Evolutionary conservation across 2,329 filamentous ascomycete genomes (phyloP), one percentile per base, ranked within the genome.

Genomic region (Cordyceps fumosorosea): DNA sequence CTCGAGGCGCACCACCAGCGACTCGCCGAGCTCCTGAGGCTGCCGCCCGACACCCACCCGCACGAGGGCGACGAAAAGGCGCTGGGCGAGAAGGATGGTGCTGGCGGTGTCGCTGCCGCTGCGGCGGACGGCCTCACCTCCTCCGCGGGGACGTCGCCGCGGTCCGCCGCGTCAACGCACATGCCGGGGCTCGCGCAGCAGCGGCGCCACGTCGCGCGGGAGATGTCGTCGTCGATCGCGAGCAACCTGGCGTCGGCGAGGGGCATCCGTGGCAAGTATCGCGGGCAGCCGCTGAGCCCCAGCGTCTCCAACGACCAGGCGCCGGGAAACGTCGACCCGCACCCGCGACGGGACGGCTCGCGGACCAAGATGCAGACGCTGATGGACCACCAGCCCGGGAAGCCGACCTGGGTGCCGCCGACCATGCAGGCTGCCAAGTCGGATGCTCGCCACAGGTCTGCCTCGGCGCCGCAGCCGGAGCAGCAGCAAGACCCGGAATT

Each of bases 1-100:
- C 86, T 99, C 63, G 91, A 97, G 74, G 83, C 90, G 65, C 91
- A 99, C 73, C 95, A 99, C 73, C 85, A 87, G 67, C 87, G 86
- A 65, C 86, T 98, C 14, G 91, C 93, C 18, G 86, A 89, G 66
- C 85, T 97, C 48, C 84, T 98, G 66, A 89, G 89, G 70, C 84
- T 89, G 50, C 88, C 90, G 44, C 79, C 83, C 45, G 71, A 76
- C 8, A 75, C 76, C 42, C 69, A 73, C 18, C 67, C 74, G 54
- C 77, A 64, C 8, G 62, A 65, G 40, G 62, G 60, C 62, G 64
- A 62, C 64, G 74, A 75, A 62, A 75, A 70, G 65, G 65, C 63
- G 2, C 18, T 44, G 14, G 20, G 51, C 47, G 53, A 63, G 16
- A 62, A 64, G 22, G 65, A 66, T 45, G 18, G 63, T 52, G 29